Evolutionary conservation across 116 monocot genomes (phyloP), one percentile per base, ranked within the genome.

Genomic region (Iris pallida): DNA sequence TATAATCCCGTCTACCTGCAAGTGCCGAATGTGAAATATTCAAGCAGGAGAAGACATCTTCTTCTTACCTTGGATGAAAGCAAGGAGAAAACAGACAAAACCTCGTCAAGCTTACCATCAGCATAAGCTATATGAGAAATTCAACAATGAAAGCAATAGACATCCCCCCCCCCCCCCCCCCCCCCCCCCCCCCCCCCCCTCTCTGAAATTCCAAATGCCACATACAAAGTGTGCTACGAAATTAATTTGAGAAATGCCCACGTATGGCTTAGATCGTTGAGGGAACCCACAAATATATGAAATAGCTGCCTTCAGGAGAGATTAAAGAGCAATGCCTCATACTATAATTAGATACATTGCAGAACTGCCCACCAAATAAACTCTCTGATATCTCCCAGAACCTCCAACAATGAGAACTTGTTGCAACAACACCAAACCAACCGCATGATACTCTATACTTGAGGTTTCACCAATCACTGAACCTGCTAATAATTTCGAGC

Each of bases 1-100:
- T 88, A 74, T 84, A 84, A 9, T 91, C 95, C 20, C 88, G 72
- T 68, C 88, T 85, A 66, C 90, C 95, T 95, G 73, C 17, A 77
- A 72, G 12, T 64, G 18, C 17, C 42, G 9, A 68, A 75, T 72
- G 14, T 10, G 16, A 53, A 17, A 71, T 7, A 53, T 64, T 65
- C 59, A 65, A 53, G 43, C 15, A 69, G 45, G 53, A 56, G 17
- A 82, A 68, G 43, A 43, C 48, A 45, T 0, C 17, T 53, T 19
- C 44, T 57, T 6, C 10, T 64, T 63, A 13, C 55, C 53, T 61
- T 16, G 78, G 18, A 46, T 42, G 55, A 63, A 64, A 51, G 46
- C 17, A 59, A 53, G 14, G n/a, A 40, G 42, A 45, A 8, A 49
- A 59, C 60, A 49, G 65, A 78, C 57, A 55, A 72, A 30, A 64